Base-by-base conservation (phyloP, 2,329 filamentous ascomycete genomes). In the Epichloe brachyelytri region DNA sequence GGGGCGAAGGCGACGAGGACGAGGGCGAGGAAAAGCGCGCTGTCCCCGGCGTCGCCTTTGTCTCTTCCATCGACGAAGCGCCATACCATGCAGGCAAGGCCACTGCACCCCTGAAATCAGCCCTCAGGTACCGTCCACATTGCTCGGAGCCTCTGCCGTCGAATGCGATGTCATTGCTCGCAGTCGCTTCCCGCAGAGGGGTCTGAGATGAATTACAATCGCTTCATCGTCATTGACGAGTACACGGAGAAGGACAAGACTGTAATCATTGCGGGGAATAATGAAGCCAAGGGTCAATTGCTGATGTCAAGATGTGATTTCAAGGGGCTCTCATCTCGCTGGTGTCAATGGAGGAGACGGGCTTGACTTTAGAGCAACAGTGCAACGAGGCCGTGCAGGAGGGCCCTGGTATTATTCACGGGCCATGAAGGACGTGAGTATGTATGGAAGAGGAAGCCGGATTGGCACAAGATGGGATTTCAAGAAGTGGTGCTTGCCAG, bases 1-100 rank as follows among this genome's bases (percentile, higher is more conserved):
- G 36, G 46, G 46, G 46, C 19, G 36, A 46, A 41, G 17, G 3
- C 41, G 20, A 43, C 15, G 41, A 43, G 3, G 20, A 22, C 5
- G 41, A 44, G 17, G 17, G 39, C 33, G 44, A 46, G 17, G 44
- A 37, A 22, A 38, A 39, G 19, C 15, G 26, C 3, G 34, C 36
- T 4, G 15, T 22, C 15, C 36, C 5, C 17, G 12, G 10, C n/a
- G 33, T 49, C 17, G 47, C 47, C 15, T 43, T 49, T 43, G 47
- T 43, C 3, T 36, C 30, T n/a, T 49, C 26, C 39, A n/a, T 43
- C 2, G 17, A 19, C 11, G 6, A 19, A 36, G 39, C 39, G 17
- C 47, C 47, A 38, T 49, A 34, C 26, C 47, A 49, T n/a, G 14
- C 38, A 5, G 47, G 47, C 26, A 49, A 49, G 26, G 47, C 47